Evolutionary conservation across 2,329 filamentous ascomycete species (phyloP).

Genomic region (Thermothelomyces thermophilus): DNA sequence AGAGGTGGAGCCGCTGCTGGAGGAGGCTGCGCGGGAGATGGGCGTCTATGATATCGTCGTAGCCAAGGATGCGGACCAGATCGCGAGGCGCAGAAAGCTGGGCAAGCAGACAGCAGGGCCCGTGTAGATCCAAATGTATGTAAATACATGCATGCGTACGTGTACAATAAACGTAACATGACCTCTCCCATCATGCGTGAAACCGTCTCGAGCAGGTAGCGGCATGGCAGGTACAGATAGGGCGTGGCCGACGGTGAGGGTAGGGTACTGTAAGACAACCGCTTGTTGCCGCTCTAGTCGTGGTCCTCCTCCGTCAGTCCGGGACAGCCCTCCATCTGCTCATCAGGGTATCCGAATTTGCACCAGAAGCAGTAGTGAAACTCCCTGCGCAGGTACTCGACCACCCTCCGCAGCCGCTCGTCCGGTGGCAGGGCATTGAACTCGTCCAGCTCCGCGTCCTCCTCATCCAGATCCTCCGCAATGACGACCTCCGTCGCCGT

Average conservation of each 20-base stretch:
- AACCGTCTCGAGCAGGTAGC: no score
- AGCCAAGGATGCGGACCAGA: slow-evolving; percentile 16
- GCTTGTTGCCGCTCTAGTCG: slow-evolving; percentile 35
- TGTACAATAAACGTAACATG: slow-evolving; percentile 13
- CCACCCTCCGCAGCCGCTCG: slow-evolving; percentile 60
- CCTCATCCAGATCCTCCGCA: slow-evolving; percentile 66
- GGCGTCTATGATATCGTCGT: slow-evolving; percentile 26
- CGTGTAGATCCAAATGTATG: slow-evolving; percentile 4
- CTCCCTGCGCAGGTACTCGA: slow-evolving; percentile 62
- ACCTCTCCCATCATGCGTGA: not conserved
- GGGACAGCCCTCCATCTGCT: slow-evolving; percentile 78
- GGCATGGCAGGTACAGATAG: no score
- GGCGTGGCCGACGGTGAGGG: no score
- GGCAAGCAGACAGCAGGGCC: not conserved
- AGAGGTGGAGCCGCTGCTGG: slow-evolving; percentile 20
- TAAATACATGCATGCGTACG: no score
- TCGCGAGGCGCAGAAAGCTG: slow-evolving; percentile 20
- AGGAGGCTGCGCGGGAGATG: slow-evolving; percentile 26
- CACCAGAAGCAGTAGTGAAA: slow-evolving; percentile 95
- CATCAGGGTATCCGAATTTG: slow-evolving; percentile 72
- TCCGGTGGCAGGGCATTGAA: slow-evolving; percentile 64
- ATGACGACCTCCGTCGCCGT: slow-evolving; percentile 46
- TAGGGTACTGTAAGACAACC: no score
- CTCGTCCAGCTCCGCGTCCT: slow-evolving; percentile 71
- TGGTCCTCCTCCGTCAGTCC: slow-evolving; percentile 81